Base-by-base conservation (phyloP, 352 stramenopile genomes). In the Globisporangium barbulae region DNA sequence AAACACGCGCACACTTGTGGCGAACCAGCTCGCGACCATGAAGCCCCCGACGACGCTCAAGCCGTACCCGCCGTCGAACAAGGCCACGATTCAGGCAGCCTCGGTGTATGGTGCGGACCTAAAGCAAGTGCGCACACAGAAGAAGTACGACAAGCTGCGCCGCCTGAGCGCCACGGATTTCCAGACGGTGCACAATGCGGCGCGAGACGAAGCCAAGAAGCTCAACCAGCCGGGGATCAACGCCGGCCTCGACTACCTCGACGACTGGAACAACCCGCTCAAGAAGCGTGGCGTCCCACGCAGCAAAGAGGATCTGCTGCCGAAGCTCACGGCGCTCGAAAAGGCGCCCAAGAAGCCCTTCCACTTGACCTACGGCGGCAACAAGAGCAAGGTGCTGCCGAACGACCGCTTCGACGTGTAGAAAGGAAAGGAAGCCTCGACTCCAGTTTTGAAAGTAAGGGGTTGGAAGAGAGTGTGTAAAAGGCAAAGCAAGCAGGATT, bases 331-430 rank as follows among this genome's bases (percentile, higher is more conserved):
- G n/a, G 78, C 74, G 42, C 61, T 88, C 58, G 76, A 65, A 19
- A 73, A 73, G 35, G 62, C 69, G 17, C 76, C 78, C 7, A 70
- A 77, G 35, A 76, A 76, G 9, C 76, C 74, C 22, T 89, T 88
- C 53, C 84, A 89, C 59, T 68, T 86, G n/a, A 81, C 67, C 47
- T 65, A 81, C 31, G 74, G 78, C 21, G 78, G 80, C 30, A 87
- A 87, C 69, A 87, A 88, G 66, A 88, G 78, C 61, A 85, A 83
- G 71, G 78, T 88, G 25, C 75, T 79, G 52, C 71, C 77, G 21
- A 89, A 87, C 64, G 78, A 89, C 61, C 79, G 77, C 60, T 87
- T 89, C 59, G 77, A 89, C 61, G 70, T 89, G 60, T 87, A 71
- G 69, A 9, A 21, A 9, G 45, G 5, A 52, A 15, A 30, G 28